Evolutionary conservation across 306 rosid species (phyloP), one percentile per base, ranked within the genome.

Genomic region (Gastrolobium bilobum): DNA sequence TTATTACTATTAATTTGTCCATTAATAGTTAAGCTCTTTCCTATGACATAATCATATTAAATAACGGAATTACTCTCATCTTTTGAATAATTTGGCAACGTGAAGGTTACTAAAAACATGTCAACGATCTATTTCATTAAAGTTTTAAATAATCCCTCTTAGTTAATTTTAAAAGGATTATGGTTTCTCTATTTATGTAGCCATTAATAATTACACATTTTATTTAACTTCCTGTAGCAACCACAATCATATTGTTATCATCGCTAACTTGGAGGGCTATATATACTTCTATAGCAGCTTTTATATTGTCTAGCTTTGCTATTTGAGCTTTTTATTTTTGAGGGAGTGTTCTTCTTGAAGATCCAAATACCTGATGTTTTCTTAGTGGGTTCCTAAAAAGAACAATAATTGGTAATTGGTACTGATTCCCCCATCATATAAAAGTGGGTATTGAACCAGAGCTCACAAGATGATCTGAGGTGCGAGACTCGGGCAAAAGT

Each of bases 351-450:
- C 72, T 70, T 61, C 79, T 44, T 4, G 78, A 71, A 76, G 71
- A 71, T 63, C 88, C 77, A 20, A 0, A 79, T 82, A 59, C 20
- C 13, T 83, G 63, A 84, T 84, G 71, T 86, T 73, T 84, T 86
- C 64, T 86, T 92, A 98, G 90, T 95, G 91, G 98, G 94, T 95
- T 69, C 99, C 98, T 51, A 95, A 92, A 79, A 93, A 93, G 79
- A 83, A 82, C 76, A 95, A 95, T 20, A 20, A 20, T 20, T n/a
- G n/a, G n/a, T 79, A 98, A 95, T 78, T 95, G 99, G 99, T 95
- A 60, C 84, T 95, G 99, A 98, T 87, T 92, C 75, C 99, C 98
- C 47, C 99, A 95, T 83, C 98, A 95, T 87, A 90, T 95, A 79
- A 93, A 81, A 87, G 98, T 95, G 71, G 99, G 97, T 54, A 20